Percentiles rank a stretch among this genome's conserved stretches.
phyloP scores from a whole-genome alignment of 2,329 filamentous ascomycete species.

The Alternaria viburni region DNA sequence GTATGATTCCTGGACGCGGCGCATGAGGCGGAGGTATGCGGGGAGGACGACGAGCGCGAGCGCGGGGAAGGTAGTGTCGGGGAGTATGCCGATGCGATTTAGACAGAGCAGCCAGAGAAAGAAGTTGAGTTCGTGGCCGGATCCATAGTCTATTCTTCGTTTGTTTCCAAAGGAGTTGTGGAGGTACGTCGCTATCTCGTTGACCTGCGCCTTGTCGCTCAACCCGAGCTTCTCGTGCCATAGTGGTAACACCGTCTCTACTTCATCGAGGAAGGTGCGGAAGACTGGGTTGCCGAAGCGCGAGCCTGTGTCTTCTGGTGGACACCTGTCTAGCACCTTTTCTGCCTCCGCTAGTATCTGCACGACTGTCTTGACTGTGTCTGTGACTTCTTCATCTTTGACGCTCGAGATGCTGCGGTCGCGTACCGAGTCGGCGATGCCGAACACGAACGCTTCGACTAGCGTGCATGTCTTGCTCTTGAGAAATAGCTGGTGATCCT shows the following conservation, averaged over 20 bases:
- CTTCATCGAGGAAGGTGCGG: constrained; percentile 76
- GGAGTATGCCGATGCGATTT: constrained; percentile 75
- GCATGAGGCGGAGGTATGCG: constrained; percentile 86
- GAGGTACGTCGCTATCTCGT: constrained; percentile 81
- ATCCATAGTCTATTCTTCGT: constrained; percentile 87
- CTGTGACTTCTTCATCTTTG: constrained; percentile 65
- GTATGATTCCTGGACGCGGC: constrained; percentile 85
- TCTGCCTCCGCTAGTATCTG: constrained; percentile 74
- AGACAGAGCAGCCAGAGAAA: constrained; percentile 95
- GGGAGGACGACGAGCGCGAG: constrained; percentile 80
- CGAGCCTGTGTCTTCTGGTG: constrained; percentile 86
- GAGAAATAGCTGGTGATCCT: constrained; percentile 83
- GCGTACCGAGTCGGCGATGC: constrained; percentile 79
- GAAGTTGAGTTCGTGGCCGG: constrained; percentile 97
- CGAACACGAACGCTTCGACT: constrained; percentile 84
- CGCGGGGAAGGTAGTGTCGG: constrained; percentile 70
- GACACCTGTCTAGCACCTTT: constrained; percentile 69
- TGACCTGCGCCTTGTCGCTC: constrained; percentile 59
- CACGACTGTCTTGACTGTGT: constrained; percentile 68
- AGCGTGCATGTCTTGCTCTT: constrained; percentile 76
- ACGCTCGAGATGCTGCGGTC: constrained; percentile 70
- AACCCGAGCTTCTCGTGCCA: constrained; percentile 72
- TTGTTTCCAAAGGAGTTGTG: constrained; percentile 84
- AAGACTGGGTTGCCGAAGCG: constrained; percentile 96
- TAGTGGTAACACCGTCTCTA: constrained; percentile 52